Evolutionary conservation across 179 eudicot species (phyloP), one percentile per base, ranked within the genome.

Genomic region (Silene noctiflora): DNA sequence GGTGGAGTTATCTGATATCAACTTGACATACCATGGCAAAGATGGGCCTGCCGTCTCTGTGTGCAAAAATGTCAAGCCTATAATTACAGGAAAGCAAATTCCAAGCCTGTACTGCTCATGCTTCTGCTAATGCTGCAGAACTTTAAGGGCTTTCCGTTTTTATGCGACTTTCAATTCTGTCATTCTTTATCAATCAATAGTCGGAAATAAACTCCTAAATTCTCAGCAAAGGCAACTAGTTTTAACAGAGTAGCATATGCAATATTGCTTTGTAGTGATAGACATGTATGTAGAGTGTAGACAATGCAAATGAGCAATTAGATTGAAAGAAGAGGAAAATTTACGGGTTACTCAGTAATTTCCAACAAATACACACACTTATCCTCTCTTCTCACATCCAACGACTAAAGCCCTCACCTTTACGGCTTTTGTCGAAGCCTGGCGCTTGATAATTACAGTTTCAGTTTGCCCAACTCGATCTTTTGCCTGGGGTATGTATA

Each of bases 401-500:
- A 58, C 29, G 53, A 58, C 66, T 16, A 55, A 0, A 24, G 4
- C 44, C 39, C 76, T 63, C 39, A 71, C 31, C 17, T 42, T 51
- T 31, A 24, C 76, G 16, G 66, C 42, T 44, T n/a, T 1, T 31
- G 56, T 11, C 14, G 31, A 33, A 29, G 5, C 21, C 2, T 17
- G 46, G 71, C 7, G 58, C 63, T 51, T 51, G 66, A 72, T 55
- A 19, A n/a, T 31, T 84, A 89, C 71, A 91, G 78, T 75, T 91
- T 91, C 20, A 91, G 83, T 85, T 91, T 91, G 76, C 82, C 77
- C 63, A 93, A 62, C 78, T 93, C 95, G 53, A 91, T 78, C 75
- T 72, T 92, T 74, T 75, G 76, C 63, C 89, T 88, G 21, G 97
- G 91, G 78, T 92, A 92, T 25, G 95, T 53, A 59, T 92, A 92